Conservation (phyloP, 1,139 yeast genomes). For the Hanseniaspora gamundiae region DNA sequence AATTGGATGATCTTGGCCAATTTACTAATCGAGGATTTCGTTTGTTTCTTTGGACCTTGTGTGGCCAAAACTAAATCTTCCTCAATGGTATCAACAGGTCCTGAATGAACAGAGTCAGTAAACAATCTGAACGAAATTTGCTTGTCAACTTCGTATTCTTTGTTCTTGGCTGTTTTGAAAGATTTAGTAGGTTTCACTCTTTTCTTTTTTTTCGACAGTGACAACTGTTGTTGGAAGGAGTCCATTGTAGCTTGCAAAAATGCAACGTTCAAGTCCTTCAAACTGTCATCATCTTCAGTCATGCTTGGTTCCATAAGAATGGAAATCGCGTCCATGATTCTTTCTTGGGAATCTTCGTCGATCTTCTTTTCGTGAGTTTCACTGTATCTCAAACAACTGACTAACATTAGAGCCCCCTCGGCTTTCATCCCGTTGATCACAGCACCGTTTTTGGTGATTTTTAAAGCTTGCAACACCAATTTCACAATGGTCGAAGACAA, state of each 20-base stretch:
- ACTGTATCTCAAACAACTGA: slow-evolving; percentile 82
- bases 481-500: slow-evolving; percentile 82
- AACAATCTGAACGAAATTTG: slow-evolving; percentile 77
- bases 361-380: slow-evolving; percentile 67
- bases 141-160: slow-evolving; percentile 40
- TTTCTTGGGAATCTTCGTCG: slow-evolving; percentile 91
- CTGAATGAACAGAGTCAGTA: slow-evolving; percentile 33
- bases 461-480: slow-evolving; percentile 66
- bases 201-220: slow-evolving; percentile 41
- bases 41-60: slow-evolving; percentile 35
- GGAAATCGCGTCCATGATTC: slow-evolving; percentile 75
- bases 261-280: slow-evolving; percentile 46
- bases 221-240: slow-evolving; percentile 64
- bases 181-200: slow-evolving; percentile 47
- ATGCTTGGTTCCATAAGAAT: slow-evolving; percentile 58
- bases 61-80: slow-evolving; percentile 42
- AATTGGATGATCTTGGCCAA: slow-evolving; percentile 81
- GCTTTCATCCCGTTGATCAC: slow-evolving; percentile 79
- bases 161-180: slow-evolving; percentile 62
- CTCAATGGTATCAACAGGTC: slow-evolving; percentile 28
- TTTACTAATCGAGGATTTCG: slow-evolving; percentile 44
- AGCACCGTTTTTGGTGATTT: slow-evolving; percentile 41
- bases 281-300: slow-evolving; percentile 27
- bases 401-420: slow-evolving; percentile 87
- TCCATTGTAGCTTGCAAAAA: slow-evolving; percentile 81